phyloP scores from a whole-genome alignment of 2,329 filamentous ascomycete species.

The Colletotrichum tropicicola region DNA sequence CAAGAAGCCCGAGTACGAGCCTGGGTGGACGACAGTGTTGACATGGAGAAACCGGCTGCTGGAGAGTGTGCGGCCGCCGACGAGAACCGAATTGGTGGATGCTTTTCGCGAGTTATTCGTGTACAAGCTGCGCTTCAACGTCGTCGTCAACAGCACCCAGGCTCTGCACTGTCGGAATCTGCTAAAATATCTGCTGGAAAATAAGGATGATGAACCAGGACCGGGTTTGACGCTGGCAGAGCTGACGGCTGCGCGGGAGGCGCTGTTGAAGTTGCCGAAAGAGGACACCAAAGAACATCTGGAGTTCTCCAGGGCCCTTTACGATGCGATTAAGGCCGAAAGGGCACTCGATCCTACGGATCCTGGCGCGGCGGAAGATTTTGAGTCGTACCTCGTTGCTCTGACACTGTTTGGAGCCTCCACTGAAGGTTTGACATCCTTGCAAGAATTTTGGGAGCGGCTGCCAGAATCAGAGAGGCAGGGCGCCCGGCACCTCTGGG shows the following conservation, averaged over 20 bases:
- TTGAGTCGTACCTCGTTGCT: slow-evolving; percentile 56
- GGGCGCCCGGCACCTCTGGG: slow-evolving; percentile 51
- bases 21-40: slow-evolving; percentile 77
- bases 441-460: slow-evolving; percentile 39
- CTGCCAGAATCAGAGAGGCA: slow-evolving; percentile 8
- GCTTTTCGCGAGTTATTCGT: slow-evolving; percentile 73
- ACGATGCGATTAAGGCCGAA: slow-evolving; percentile 39
- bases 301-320: slow-evolving; percentile 55
- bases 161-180: slow-evolving; percentile 65
- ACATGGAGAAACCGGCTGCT: slow-evolving; percentile 71
- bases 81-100: slow-evolving; percentile 67
- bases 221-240: slow-evolving; percentile 48
- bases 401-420: slow-evolving; percentile 65
- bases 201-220: slow-evolving; percentile 43
- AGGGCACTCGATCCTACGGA: slow-evolving; percentile 26
- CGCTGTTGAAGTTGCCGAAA: slow-evolving; percentile 51
- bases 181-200: slow-evolving; percentile 65
- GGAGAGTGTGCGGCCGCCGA: slow-evolving; percentile 71
- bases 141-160: slow-evolving; percentile 71
- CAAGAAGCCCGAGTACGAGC: slow-evolving; percentile 71
- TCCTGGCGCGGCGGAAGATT: slow-evolving; percentile 38
- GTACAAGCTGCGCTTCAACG: slow-evolving; percentile 56
- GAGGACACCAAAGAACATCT: slow-evolving; percentile 56
- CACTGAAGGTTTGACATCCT: slow-evolving; percentile 54
- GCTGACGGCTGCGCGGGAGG: slow-evolving; percentile 54